These are phyloP conservation scores for Suillus ampliporus DNA, from an alignment of 768 basidiomycete genomes.

Conservation along the genomic window DNA sequence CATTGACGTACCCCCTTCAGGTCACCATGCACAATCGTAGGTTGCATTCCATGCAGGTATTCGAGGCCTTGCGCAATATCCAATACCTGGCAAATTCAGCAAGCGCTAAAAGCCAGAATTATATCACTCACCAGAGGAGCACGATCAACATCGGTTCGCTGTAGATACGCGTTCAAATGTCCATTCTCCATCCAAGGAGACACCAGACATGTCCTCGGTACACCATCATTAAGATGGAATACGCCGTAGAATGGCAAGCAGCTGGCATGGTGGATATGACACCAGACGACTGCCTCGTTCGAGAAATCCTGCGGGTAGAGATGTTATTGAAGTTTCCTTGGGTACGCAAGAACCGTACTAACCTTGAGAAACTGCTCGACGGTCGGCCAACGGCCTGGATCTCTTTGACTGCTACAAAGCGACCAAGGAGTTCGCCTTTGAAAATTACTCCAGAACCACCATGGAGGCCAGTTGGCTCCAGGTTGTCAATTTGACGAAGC, in stretches of 20 bases:
- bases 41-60: slow-evolving; percentile 44
- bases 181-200: slow-evolving; percentile 36
- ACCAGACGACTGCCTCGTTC: slow-evolving; percentile 37
- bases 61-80: slow-evolving; percentile 44
- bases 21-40: slow-evolving; percentile 50
- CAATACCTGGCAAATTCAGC: slow-evolving; percentile 35
- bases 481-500: slow-evolving; percentile 23
- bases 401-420: slow-evolving; percentile 38
- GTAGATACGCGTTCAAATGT: slow-evolving; percentile 37
- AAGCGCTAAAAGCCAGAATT: background rate
- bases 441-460: slow-evolving; percentile 42
- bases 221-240: slow-evolving; percentile 17
- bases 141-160: slow-evolving; percentile 28
- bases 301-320: slow-evolving; percentile 31
- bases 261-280: slow-evolving; percentile 34
- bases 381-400: slow-evolving; percentile 26
- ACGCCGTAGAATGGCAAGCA: slow-evolving; percentile 39
- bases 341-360: slow-evolving; percentile 18
- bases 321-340: slow-evolving; percentile 21
- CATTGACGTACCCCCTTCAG: slow-evolving; percentile 45
- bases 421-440: slow-evolving; percentile 31
- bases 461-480: slow-evolving; percentile 18
- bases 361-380: slow-evolving; percentile 32
- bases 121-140: slow-evolving; percentile 37
- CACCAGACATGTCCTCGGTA: slow-evolving; percentile 24